Evolutionary conservation across 306 rosid genomes (phyloP).

Genomic region (Cucurbita pepo): DNA sequence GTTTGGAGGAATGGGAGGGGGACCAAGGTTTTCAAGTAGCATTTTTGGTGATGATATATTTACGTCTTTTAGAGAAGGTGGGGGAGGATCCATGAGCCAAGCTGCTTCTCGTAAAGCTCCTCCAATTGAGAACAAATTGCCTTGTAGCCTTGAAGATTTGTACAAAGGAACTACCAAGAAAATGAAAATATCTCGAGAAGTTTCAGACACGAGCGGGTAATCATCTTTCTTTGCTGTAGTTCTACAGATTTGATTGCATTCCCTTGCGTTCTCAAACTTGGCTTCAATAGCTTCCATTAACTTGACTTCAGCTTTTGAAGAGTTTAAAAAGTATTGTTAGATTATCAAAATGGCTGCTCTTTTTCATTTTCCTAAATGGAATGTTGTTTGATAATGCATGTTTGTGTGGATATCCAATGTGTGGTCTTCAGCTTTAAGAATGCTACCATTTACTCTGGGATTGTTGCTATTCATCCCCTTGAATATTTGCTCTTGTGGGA

Average conservation of each 20-base stretch:
- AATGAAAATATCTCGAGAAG: constrained; percentile 55
- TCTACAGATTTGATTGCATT: neutral
- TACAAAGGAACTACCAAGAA: constrained; percentile 40
- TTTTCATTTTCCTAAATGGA: neutral
- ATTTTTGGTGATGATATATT: constrained; percentile 44
- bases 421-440: neutral
- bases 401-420: neutral
- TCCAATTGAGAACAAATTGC: constrained; percentile 38
- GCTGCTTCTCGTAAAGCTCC: constrained; percentile 33
- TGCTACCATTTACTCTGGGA: neutral
- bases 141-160: constrained; percentile 48
- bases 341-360: neutral
- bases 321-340: neutral
- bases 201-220: constrained; percentile 41
- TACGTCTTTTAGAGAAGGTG: constrained; percentile 27
- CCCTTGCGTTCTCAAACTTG: neutral
- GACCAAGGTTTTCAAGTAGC: constrained; percentile 41
- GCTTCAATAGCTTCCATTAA: neutral
- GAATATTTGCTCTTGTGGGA: neutral
- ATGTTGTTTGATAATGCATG: neutral
- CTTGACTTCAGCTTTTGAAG: neutral
- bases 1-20: constrained; percentile 52
- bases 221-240: neutral
- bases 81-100: constrained; percentile 26
- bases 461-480: neutral